Evolutionary conservation across 1,284 basidiomycete species (phyloP).

Genomic region (Marasmius tenuissimus): DNA sequence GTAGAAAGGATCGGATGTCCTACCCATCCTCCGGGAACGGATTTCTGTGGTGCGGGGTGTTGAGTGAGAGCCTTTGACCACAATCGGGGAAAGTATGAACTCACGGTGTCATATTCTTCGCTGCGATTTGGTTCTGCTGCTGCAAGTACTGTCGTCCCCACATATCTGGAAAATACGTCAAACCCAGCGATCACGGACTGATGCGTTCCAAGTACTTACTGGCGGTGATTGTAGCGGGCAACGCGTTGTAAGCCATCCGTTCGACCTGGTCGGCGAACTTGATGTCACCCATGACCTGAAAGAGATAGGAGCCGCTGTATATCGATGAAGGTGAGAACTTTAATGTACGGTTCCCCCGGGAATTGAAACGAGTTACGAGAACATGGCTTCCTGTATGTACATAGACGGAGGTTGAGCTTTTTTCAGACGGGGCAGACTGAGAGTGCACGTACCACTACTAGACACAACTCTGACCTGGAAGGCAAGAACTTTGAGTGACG

Average conservation of each 20-base stretch:
- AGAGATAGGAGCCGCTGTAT: slow-evolving; percentile 51
- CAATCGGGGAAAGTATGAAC: slow-evolving; percentile 17
- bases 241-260: slow-evolving; percentile 56
- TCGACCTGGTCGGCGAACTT: slow-evolving; percentile 61
- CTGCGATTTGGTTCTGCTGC: slow-evolving; percentile 58
- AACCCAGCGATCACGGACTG: not conserved
- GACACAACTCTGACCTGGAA: slow-evolving; percentile 51
- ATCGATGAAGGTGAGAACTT: not conserved
- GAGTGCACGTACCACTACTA: slow-evolving; percentile 48
- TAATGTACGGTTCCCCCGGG: not conserved
- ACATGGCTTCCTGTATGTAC: slow-evolving; percentile 53
- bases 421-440: not conserved
- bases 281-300: slow-evolving; percentile 55
- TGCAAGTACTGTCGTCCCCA: slow-evolving; percentile 61
- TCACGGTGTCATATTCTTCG: slow-evolving; percentile 56
- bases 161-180: slow-evolving; percentile 39
- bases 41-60: slow-evolving; percentile 31
- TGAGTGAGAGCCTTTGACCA: not conserved
- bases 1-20: slow-evolving; percentile 11
- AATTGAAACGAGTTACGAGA: slow-evolving; percentile 40
- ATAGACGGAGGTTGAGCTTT: not conserved
- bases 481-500: not conserved
- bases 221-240: slow-evolving; percentile 54
- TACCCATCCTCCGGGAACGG: slow-evolving; percentile 55
- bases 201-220: slow-evolving; percentile 23